phyloP scores from a whole-genome alignment of 805 yeast genomes.

The Diddensiella caesifluorescens region DNA sequence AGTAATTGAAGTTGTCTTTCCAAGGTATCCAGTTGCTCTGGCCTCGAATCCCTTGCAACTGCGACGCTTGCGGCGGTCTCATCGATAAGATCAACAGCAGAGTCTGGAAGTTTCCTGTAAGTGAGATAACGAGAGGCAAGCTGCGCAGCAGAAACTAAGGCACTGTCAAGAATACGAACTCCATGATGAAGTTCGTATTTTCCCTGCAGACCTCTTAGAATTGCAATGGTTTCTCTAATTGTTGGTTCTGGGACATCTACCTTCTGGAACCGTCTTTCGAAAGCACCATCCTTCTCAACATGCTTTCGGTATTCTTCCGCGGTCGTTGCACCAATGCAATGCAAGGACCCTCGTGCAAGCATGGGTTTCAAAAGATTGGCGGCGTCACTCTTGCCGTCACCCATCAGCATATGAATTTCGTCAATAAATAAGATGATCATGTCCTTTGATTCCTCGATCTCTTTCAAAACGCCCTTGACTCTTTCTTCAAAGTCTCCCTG shows the following conservation, averaged over 20 bases:
- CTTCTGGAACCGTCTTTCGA: constrained; percentile 96
- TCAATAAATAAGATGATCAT: constrained; percentile 90
- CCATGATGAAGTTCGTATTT: constrained; percentile 97
- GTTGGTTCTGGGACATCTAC: constrained; percentile 95
- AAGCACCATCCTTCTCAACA: constrained; percentile 96
- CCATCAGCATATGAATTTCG: constrained; percentile 99
- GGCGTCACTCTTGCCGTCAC: constrained; percentile 96
- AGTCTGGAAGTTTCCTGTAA: constrained; percentile 92
- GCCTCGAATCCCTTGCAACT: constrained; percentile 96
- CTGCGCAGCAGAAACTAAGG: constrained; percentile 90
- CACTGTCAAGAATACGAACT: constrained; percentile 90
- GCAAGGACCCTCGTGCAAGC: constrained; percentile 91
- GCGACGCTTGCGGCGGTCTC: constrained; percentile 97
- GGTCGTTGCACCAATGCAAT: constrained; percentile 98
- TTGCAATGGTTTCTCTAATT: constrained; percentile 87
- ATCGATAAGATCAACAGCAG: constrained; percentile 94
- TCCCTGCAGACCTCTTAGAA: constrained; percentile 91
- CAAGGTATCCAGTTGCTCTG: constrained; percentile 89
- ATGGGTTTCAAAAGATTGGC: constrained; percentile 96
- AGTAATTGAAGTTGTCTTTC: constrained; percentile 89
- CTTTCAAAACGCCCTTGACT: constrained; percentile 91
- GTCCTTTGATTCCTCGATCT: constrained; percentile 74
- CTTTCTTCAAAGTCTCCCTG: constrained; percentile 99
- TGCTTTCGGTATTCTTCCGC: constrained; percentile 88
- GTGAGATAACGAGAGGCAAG: constrained; percentile 91